Conservation (phyloP, 2,329 filamentous ascomycete species). For the Talaromyces sp. region DNA sequence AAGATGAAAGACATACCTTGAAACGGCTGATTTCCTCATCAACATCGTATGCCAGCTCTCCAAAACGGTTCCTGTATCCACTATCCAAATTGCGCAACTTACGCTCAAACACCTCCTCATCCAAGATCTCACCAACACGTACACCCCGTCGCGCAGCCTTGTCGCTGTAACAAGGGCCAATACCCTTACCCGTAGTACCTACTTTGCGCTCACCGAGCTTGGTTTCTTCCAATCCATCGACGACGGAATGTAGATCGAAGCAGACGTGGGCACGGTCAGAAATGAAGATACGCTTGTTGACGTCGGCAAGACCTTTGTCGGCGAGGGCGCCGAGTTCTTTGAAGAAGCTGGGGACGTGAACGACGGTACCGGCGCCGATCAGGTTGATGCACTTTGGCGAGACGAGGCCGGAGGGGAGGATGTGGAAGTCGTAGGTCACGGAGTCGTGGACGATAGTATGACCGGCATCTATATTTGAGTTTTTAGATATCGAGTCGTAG, state of each 20-base stretch:
- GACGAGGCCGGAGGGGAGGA: constrained; percentile 45
- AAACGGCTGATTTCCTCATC: constrained; percentile 58
- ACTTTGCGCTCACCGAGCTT: constrained; percentile 45
- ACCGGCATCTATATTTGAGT: constrained; percentile 35
- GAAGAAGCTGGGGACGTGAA: constrained; percentile 49
- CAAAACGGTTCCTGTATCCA: constrained; percentile 56
- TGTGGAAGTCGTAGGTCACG: constrained; percentile 49
- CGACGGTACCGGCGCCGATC: constrained; percentile 46
- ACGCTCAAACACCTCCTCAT: constrained; percentile 53
- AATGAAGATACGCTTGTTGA: constrained; percentile 43
- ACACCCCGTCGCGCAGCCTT: constrained; percentile 60
- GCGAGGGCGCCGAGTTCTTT: constrained; percentile 44
- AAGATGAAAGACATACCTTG: constrained; percentile 39
- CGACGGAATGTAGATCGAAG: constrained; percentile 44
- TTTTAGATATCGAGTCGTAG: neutral
- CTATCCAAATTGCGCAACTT: constrained; percentile 52
- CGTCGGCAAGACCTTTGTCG: constrained; percentile 42
- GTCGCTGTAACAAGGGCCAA: constrained; percentile 59
- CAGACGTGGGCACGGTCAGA: constrained; percentile 46
- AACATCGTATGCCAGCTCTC: constrained; percentile 56
- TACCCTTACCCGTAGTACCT: constrained; percentile 49
- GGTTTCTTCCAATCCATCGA: constrained; percentile 47
- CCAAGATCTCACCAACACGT: constrained; percentile 56
- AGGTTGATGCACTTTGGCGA: constrained; percentile 46
- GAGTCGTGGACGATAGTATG: constrained; percentile 48